A percentile compares a stretch with the other conserved stretches of the same genome.
Evolutionary conservation across 2,329 filamentous ascomycete genomes (phyloP).

Genomic region (Aspergillus sp.): DNA sequence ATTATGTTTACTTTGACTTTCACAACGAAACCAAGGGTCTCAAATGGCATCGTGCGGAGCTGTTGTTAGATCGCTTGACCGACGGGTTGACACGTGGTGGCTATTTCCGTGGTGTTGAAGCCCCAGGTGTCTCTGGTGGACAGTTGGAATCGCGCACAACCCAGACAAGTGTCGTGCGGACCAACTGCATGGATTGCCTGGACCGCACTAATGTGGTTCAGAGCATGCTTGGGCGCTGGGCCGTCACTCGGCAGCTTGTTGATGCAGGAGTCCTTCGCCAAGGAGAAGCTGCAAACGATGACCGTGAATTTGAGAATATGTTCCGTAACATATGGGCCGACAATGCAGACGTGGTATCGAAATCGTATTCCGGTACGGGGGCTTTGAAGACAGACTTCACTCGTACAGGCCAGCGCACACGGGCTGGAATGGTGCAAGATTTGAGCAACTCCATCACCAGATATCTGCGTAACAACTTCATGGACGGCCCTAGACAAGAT

Average conservation of each 20-base stretch:
- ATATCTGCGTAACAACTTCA: slow-evolving; percentile 91
- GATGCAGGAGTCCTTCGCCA: slow-evolving; percentile 74
- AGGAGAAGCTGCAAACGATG: slow-evolving; percentile 74
- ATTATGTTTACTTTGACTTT: slow-evolving; percentile 98
- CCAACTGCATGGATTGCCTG: slow-evolving; percentile 99
- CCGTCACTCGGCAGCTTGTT: slow-evolving; percentile 80
- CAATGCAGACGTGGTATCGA: slow-evolving; percentile 92
- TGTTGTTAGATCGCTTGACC: slow-evolving; percentile 76
- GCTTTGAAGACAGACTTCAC: slow-evolving; percentile 98
- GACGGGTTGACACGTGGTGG: slow-evolving; percentile 72
- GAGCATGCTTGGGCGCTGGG: slow-evolving; percentile 89
- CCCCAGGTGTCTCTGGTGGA: slow-evolving; percentile 65
- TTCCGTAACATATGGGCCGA: slow-evolving; percentile 99
- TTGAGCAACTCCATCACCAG: slow-evolving; percentile 81
- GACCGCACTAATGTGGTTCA: slow-evolving; percentile 98
- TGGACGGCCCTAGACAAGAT: slow-evolving; percentile 90
- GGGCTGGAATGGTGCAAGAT: slow-evolving; percentile 78
- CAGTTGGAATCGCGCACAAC: slow-evolving; percentile 73
- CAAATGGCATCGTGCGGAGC: slow-evolving; percentile 84
- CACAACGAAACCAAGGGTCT: slow-evolving; percentile 96
- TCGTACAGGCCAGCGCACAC: slow-evolving; percentile 84
- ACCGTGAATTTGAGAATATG: slow-evolving; percentile 76
- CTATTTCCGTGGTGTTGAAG: slow-evolving; percentile 90
- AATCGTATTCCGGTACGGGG: slow-evolving; percentile 89
- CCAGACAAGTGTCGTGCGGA: slow-evolving; percentile 88